phyloP scores from a whole-genome alignment of 1,284 basidiomycete species.

The Ceratobasidium sp. region DNA sequence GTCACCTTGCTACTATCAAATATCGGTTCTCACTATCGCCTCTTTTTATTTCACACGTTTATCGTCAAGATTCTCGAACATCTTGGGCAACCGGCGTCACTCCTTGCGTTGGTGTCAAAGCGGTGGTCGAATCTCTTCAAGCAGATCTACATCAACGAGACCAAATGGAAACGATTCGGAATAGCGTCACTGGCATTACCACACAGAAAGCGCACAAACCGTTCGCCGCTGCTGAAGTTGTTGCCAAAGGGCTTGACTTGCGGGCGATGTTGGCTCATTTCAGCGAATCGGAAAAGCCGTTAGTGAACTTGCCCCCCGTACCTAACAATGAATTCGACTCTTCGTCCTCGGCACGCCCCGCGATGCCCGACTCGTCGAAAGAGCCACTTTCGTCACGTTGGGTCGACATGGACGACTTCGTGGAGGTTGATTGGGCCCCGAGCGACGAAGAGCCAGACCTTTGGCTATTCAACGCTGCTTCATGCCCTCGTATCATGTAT shows the following conservation, averaged over 20 bases:
- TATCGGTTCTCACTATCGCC: slow-evolving; percentile 85
- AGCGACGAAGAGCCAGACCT: slow-evolving; percentile 66
- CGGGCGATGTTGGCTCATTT: slow-evolving; percentile 85
- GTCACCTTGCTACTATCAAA: slow-evolving; percentile 91
- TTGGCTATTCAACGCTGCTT: slow-evolving; percentile 75
- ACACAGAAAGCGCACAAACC: slow-evolving; percentile 81
- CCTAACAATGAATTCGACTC: slow-evolving; percentile 36
- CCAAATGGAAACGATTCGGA: slow-evolving; percentile 67
- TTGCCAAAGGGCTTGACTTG: slow-evolving; percentile 80
- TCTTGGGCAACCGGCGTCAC: slow-evolving; percentile 84
- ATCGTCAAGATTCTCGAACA: slow-evolving; percentile 79
- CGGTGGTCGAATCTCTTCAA: slow-evolving; percentile 81
- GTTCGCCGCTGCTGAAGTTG: slow-evolving; percentile 92
- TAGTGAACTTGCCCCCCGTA: slow-evolving; percentile 39
- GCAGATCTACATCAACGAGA: slow-evolving; percentile 94
- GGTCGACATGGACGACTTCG: slow-evolving; percentile 86
- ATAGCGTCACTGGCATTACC: slow-evolving; percentile 61
- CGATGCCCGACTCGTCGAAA: slow-evolving; percentile 35
- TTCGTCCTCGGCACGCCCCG: slow-evolving; percentile 41
- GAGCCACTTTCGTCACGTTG: slow-evolving; percentile 61
- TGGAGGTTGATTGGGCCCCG: slow-evolving; percentile 79
- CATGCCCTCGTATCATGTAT: slow-evolving; percentile 87
- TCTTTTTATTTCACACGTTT: slow-evolving; percentile 88
- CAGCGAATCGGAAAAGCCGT: slow-evolving; percentile 69
- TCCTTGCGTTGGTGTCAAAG: slow-evolving; percentile 85